These are phyloP conservation scores for Mycena citricolor DNA, from an alignment of 1,284 basidiomycete genomes.

Conservation along the genomic window DNA sequence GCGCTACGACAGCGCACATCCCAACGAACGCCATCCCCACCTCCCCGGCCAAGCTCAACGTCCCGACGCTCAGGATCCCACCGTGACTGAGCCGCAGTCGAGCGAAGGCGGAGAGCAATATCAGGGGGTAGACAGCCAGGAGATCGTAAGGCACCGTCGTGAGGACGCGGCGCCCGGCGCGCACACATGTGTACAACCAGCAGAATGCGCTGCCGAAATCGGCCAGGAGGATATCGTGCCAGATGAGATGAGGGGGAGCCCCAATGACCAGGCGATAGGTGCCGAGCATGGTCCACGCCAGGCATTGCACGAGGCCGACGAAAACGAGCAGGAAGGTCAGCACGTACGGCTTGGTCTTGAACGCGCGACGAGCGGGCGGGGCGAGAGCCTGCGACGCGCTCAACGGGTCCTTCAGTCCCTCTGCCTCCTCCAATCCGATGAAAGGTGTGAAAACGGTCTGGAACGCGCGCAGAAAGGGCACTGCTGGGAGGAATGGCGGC, in stretches of 20 bases:
- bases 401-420: too few species aligned
- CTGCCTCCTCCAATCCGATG: too few species aligned
- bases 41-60: constrained; percentile 44
- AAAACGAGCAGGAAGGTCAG: constrained; percentile 4
- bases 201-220: constrained; percentile 40
- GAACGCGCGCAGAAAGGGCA: too few species aligned
- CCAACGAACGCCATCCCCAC: constrained; percentile 42
- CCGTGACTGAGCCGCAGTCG: constrained; percentile 49
- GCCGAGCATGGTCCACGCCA: constrained; percentile 9
- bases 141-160: constrained; percentile 45
- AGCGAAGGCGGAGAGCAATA: constrained; percentile 41
- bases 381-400: too few species aligned
- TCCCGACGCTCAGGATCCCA: too few species aligned
- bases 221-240: constrained; percentile 20
- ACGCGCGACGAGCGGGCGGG: too few species aligned
- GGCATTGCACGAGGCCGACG: constrained; percentile 4
- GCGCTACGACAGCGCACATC: constrained; percentile 50
- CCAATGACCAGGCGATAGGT: too few species aligned
- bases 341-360: too few species aligned
- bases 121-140: constrained; percentile 37
- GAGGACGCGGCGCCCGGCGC: constrained; percentile 39
- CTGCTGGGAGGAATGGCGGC: too few species aligned
- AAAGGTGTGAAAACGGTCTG: too few species aligned
- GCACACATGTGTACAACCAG: constrained; percentile 57
- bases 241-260: background rate